Conservation (phyloP, 495 filamentous ascomycete genomes). For the Penicillium egyptiacum region DNA sequence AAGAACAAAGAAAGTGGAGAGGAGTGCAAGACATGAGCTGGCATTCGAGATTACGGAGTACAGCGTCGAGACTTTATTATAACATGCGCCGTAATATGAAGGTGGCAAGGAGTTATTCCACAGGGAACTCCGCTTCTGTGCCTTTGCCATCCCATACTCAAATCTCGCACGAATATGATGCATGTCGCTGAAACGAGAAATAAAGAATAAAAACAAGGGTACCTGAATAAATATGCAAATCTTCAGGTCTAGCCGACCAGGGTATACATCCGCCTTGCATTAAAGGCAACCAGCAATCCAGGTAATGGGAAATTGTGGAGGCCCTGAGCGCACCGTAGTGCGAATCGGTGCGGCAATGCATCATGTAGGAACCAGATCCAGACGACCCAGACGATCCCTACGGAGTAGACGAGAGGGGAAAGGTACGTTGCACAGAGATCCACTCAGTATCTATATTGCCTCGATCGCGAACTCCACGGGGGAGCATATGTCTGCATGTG, state of each 20-base stretch:
- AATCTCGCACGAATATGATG: conserved; percentile 12
- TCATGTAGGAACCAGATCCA: conserved; percentile 7
- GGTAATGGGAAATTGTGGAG: conserved; percentile 19
- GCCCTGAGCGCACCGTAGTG: conserved; percentile 12
- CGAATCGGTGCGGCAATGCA: conserved; percentile 11
- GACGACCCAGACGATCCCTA: not conserved
- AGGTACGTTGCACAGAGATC: not conserved
- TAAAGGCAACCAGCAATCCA: conserved; percentile 25
- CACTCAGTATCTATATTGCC: conserved; percentile 8
- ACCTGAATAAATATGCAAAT: conserved; percentile 27
- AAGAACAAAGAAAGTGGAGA: not conserved
- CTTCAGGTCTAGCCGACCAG: conserved; percentile 6
- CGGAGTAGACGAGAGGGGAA: not conserved
- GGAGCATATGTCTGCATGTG: conserved; percentile 1
- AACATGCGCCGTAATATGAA: not conserved
- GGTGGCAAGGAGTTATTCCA: not conserved
- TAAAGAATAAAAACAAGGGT: conserved; percentile 19
- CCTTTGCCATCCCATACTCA: not conserved
- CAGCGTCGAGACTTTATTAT: not conserved
- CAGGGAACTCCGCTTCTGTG: not conserved
- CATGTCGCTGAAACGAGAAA: conserved; percentile 6
- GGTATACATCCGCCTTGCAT: conserved; percentile 29
- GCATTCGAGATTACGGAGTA: not conserved
- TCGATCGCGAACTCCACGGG: conserved; percentile 24
- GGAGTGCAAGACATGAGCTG: not conserved